Base-by-base conservation (phyloP, 768 basidiomycete species). In the Postia placenta region DNA sequence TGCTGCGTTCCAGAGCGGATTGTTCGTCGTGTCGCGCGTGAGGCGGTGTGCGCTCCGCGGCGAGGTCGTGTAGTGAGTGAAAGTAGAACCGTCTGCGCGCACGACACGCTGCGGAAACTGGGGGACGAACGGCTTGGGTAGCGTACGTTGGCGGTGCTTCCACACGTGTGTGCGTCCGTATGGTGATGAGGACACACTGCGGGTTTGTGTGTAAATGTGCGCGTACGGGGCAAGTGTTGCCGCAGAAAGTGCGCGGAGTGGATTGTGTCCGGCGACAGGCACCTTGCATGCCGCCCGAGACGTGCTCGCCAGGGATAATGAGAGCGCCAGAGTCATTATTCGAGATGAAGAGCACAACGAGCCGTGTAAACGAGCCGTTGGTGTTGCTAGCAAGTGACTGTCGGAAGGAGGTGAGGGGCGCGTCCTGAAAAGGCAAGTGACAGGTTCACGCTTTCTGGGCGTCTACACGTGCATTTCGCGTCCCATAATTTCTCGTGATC, bases 21-120 rank as follows among this genome's bases (percentile, higher is more conserved):
- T 84, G 64, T 92, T 96, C 14, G 87, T 89, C 43, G 88, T 83
- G 59, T 95, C 92, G 36, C 92, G 81, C 17, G 92, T 88, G 41
- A 94, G 73, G 30, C 83, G 79, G 40, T 91, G 77, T 30, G 79
- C 65, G 3, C 85, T 83, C 5, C 82, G 83, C 0, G 93, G 92
- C 0, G 92, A 91, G 1, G 92, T 94, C 11, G 87, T 90, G 78
- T 85, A 87, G 57, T 93, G 88, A 4, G 79, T 81, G 64, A 90
- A 92, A 1, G 87, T 88, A 23, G 88, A 86, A 11, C 93, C 92
- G 69, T 95, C 93, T 0, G 91, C 83, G 56, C 88, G 83, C 49
- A 90, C 76, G 52, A 95, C 87, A 54, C 75, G 79, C 66, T 93
- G 91, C 2, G 89, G 85, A 66, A 85, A 95, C 54, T 85, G 85